These are phyloP conservation scores for Forsythia suspensa DNA, from an alignment of 257 asterid genomes.

Conservation along the genomic window DNA sequence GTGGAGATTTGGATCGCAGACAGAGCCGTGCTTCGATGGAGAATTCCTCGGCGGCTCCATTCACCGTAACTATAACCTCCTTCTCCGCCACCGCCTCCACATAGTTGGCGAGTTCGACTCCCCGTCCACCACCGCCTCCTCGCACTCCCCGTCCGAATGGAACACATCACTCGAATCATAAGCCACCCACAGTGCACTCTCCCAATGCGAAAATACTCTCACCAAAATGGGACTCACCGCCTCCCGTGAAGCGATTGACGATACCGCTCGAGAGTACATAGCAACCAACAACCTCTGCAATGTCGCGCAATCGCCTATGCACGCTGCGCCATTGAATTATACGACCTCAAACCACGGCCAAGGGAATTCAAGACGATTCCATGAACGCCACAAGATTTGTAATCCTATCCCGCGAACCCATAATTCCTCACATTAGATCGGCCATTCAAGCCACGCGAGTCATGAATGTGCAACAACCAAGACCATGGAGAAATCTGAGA, in stretches of 20 bases:
- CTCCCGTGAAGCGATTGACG: slow-evolving; percentile 82
- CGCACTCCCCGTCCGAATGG: slow-evolving; percentile 82
- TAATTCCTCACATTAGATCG: slow-evolving; percentile 81
- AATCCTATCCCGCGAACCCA: slow-evolving; percentile 92
- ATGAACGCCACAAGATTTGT: slow-evolving; percentile 90
- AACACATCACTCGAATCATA: slow-evolving; percentile 73
- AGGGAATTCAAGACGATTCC: slow-evolving; percentile 93
- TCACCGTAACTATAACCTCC: slow-evolving; percentile 94
- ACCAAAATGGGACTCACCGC: slow-evolving; percentile 66
- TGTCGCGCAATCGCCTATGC: slow-evolving; percentile 96
- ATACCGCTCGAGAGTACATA: slow-evolving; percentile 86
- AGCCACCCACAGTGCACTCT: slow-evolving; percentile 90
- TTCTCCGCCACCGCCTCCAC: slow-evolving; percentile 98
- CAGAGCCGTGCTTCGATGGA: slow-evolving; percentile 90
- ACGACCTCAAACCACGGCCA: slow-evolving; percentile 71
- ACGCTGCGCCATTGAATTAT: slow-evolving; percentile 87
- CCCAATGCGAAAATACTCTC: slow-evolving; percentile 90
- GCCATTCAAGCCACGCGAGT: slow-evolving; percentile 62
- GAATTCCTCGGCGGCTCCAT: slow-evolving; percentile 89
- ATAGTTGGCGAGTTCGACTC: slow-evolving; percentile 94
- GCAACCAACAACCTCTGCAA: slow-evolving; percentile 69
- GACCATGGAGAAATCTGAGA: too few relatives aligned
- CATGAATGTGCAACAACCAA: too few relatives aligned
- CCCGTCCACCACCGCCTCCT: slow-evolving; percentile 91
- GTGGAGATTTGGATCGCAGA: slow-evolving; percentile 99